These are phyloP conservation scores for Fagopyrum tataricum DNA, from an alignment of 148 eudicot species.

Conservation along the genomic window DNA sequence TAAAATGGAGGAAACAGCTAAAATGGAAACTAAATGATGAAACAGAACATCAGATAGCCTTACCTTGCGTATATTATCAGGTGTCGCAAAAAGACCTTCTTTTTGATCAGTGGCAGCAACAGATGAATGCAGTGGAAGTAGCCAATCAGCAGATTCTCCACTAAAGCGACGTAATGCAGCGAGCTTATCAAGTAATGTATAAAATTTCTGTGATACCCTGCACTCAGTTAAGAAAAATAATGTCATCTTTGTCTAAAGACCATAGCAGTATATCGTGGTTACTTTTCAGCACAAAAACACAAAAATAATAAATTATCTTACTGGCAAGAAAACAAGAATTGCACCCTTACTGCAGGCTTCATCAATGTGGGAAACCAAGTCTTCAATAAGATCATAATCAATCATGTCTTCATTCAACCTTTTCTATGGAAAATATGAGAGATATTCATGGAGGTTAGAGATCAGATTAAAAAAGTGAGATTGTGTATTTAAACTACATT, in stretches of 20 bases:
- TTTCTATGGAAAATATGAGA: constrained; percentile 38
- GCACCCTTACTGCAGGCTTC: constrained; percentile 83
- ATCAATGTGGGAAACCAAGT: constrained; percentile 82
- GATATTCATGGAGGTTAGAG: constrained; percentile 10
- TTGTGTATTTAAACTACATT: constrained; percentile 6
- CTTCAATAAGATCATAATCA: constrained; percentile 97
- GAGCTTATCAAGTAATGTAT: constrained; percentile 61
- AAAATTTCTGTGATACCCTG: constrained; percentile 89
- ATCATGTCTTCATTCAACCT: constrained; percentile 85
- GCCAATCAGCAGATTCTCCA: constrained; percentile 84
- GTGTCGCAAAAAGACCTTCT: constrained; percentile 82
- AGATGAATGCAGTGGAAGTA: constrained; percentile 90
- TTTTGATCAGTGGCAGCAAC: constrained; percentile 82
- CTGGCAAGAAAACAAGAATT: constrained; percentile 87
- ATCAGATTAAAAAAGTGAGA: constrained; percentile 4
- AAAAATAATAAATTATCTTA: constrained; percentile 24
- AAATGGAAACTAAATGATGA: not conserved
- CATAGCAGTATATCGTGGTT: no score
- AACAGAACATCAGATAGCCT: constrained; percentile 7
- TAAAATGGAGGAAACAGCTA: not conserved
- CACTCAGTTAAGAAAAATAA: constrained; percentile 10
- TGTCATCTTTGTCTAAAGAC: not conserved
- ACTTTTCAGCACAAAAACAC: not conserved
- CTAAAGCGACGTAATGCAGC: constrained; percentile 75
- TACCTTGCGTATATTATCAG: constrained; percentile 76